These are phyloP conservation scores for Hondaea fermentalgiana DNA, from an alignment of 108 stramenopile species.

Conservation along the genomic window DNA sequence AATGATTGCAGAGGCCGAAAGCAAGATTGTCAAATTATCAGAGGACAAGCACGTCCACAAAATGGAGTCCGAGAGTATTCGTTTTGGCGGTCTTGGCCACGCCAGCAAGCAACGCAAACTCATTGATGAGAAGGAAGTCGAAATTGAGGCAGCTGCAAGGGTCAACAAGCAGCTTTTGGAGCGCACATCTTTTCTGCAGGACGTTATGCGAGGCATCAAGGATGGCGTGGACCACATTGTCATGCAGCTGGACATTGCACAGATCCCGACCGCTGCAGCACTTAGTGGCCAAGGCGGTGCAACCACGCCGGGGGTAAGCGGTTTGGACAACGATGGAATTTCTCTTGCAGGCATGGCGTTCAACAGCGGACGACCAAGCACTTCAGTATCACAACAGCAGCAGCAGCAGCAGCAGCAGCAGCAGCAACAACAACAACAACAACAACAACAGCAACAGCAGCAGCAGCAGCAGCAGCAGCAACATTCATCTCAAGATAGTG, in stretches of 20 bases:
- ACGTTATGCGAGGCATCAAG: not conserved
- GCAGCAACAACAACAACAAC: not conserved
- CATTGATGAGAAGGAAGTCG: constrained; percentile 6
- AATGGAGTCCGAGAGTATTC: not conserved
- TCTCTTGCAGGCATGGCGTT: too few relatives aligned
- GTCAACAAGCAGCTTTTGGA: not conserved
- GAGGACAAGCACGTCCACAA: not conserved
- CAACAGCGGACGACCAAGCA: not conserved
- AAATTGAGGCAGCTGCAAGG: not conserved
- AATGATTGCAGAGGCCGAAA: not conserved
- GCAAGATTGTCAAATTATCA: not conserved
- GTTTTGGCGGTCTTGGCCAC: not conserved
- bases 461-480: not conserved
- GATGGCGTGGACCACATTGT: constrained; percentile 1
- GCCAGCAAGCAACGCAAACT: constrained; percentile 1
- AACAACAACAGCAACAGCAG: not conserved
- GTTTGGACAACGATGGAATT: too few relatives aligned
- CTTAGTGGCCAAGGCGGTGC: not conserved
- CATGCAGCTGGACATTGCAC: not conserved
- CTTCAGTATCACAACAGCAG: not conserved
- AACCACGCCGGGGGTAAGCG: not conserved
- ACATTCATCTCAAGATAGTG: not conserved
- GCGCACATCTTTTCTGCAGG: not conserved
- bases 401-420: not conserved
- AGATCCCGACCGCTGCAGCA: not conserved